These are phyloP conservation scores for Phanerochaete sordida DNA, from an alignment of 768 basidiomycete genomes.

Conservation along the genomic window DNA sequence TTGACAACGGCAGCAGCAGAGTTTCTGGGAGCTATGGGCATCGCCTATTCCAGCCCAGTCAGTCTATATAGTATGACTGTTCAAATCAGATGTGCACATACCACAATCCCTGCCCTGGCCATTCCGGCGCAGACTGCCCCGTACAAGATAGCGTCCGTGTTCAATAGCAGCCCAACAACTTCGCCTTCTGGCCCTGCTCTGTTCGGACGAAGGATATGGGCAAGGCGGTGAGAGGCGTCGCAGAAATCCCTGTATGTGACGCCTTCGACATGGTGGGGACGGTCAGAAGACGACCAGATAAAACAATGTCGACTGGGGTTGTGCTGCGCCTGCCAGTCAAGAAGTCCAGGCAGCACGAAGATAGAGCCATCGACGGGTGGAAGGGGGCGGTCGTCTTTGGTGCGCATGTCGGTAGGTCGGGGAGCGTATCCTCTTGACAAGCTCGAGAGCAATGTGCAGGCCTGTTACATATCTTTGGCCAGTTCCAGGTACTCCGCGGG, in stretches of 20 bases:
- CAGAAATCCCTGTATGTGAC: not conserved
- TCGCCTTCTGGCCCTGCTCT: not conserved
- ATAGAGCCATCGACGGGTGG: not conserved
- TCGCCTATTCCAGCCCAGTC: not conserved
- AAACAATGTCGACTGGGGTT: not conserved
- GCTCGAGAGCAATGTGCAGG: no score
- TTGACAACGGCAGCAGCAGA: constrained; percentile 3
- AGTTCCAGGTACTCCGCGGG: no score
- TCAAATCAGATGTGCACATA: not conserved
- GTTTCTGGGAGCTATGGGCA: constrained; percentile 10
- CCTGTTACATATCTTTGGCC: no score
- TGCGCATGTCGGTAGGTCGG: no score
- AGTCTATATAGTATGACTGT: no score
- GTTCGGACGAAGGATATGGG: not conserved
- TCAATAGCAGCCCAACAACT: not conserved
- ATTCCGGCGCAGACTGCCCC: not conserved
- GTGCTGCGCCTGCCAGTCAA: constrained; percentile 4
- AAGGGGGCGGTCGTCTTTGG: not conserved
- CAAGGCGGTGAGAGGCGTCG: not conserved
- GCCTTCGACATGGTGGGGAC: not conserved
- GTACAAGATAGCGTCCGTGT: constrained; percentile 1
- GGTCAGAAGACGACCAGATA: not conserved
- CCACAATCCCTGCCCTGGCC: not conserved
- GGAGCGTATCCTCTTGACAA: no score
- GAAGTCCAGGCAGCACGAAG: not conserved